A percentile compares a stretch with the other conserved stretches of the same genome.
These are phyloP conservation scores for Albifimbria verrucaria DNA, from an alignment of 2,329 filamentous ascomycete species.

Conservation along the genomic window DNA sequence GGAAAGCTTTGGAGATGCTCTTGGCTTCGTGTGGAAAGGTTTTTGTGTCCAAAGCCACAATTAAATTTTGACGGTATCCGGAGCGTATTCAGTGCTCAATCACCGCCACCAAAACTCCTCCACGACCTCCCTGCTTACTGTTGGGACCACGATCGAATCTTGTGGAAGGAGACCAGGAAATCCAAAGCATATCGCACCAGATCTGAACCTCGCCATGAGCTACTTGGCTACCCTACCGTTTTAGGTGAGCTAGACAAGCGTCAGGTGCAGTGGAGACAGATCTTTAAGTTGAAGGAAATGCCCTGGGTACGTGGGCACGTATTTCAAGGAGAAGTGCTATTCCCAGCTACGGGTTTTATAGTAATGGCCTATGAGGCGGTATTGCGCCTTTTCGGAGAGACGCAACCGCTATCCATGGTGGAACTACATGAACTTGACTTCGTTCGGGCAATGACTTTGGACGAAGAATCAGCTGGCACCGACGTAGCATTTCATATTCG, in stretches of 20 bases:
- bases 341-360: slow-evolving; percentile 32
- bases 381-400: neutral
- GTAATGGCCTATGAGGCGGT: slow-evolving; percentile 27
- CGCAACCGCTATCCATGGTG: neutral
- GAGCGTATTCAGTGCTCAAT: no score
- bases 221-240: neutral
- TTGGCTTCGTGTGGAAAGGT: neutral
- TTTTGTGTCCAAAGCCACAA: neutral
- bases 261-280: slow-evolving; percentile 10
- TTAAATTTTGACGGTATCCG: neutral
- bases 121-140: neutral
- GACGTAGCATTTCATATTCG: no score
- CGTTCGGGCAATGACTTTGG: no score
- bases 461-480: no score
- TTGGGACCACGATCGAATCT: neutral
- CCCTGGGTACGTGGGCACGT: slow-evolving; percentile 34
- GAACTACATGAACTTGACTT: neutral
- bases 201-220: neutral
- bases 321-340: slow-evolving; percentile 26
- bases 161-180: neutral
- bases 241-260: neutral
- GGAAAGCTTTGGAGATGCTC: neutral
- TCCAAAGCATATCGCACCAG: neutral
- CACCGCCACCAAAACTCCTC: neutral
- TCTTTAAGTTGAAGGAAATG: slow-evolving; percentile 14